Evolutionary conservation across 148 eudicot genomes (phyloP), one percentile per base, ranked within the genome.

Genomic region (Silene conica): DNA sequence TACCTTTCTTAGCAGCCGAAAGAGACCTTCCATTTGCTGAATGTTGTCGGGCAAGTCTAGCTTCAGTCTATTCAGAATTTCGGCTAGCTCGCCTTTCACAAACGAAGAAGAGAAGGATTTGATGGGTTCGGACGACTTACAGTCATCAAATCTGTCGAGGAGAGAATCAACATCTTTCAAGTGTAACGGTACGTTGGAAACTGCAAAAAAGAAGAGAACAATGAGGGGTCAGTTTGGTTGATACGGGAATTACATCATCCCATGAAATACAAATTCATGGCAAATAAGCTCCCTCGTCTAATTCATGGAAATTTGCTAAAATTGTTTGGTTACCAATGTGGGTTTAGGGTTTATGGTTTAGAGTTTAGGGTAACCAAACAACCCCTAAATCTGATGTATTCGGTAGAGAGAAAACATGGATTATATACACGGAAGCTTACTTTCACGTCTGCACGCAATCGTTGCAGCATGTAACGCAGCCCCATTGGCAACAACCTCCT

Each of bases 401-500:
- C n/a, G n/a, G n/a, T n/a, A n/a, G n/a, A n/a, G n/a, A n/a, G n/a
- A n/a, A n/a, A n/a, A n/a, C n/a, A n/a, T n/a, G n/a, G n/a, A n/a
- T n/a, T n/a, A n/a, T n/a, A n/a, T n/a, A n/a, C n/a, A n/a, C n/a
- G n/a, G n/a, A n/a, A n/a, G n/a, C n/a, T n/a, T 38, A 38, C 43
- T 38, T 38, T 8, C 8, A 38, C 1, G 43, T 5, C 8, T 38
- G 7, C 43, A 0, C 8, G 43, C 43, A 38, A 38, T 38, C 43
- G 43, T 38, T 38, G 8, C 54, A 0, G 70, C 70, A 18, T 67
- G 52, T 34, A 52, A 15, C 8, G 65, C 74, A 16, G 74, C 74
- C 22, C 62, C 74, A 38, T 5, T 16, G 0, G 70, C 70, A 2
- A 41, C 13, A 19, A 10, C 70, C 23, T 43, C 70, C 8, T 67